Conservation (phyloP, 129 eudicot genomes). For the Sambucus nigra region DNA sequence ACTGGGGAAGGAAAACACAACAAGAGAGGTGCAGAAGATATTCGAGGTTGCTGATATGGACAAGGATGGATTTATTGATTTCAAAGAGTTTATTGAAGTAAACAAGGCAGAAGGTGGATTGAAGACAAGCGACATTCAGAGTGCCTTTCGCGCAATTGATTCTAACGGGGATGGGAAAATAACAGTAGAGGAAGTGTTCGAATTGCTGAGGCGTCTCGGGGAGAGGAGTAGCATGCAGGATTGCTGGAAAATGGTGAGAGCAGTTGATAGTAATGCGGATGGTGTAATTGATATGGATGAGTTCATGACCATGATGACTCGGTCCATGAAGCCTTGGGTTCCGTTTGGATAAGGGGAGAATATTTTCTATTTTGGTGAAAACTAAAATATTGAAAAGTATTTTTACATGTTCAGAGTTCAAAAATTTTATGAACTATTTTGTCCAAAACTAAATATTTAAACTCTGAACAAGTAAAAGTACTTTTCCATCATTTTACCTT, state of each 20-base stretch:
- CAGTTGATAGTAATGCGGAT: slow-evolving; percentile 65
- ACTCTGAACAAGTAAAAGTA: too few relatives aligned
- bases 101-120: slow-evolving; percentile 70
- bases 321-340: slow-evolving; percentile 21
- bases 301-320: slow-evolving; percentile 81
- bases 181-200: slow-evolving; percentile 61
- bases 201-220: slow-evolving; percentile 59
- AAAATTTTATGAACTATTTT: too few relatives aligned
- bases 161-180: slow-evolving; percentile 73
- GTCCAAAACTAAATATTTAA: too few relatives aligned
- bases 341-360: too few relatives aligned
- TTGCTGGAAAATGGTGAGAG: slow-evolving; percentile 72
- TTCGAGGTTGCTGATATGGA: slow-evolving; percentile 80
- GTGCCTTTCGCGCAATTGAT: slow-evolving; percentile 67
- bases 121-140: slow-evolving; percentile 49
- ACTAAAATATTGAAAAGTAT: too few relatives aligned
- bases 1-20: slow-evolving; percentile 41
- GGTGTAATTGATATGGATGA: slow-evolving; percentile 79
- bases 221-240: slow-evolving; percentile 67
- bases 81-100: slow-evolving; percentile 79
- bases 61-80: slow-evolving; percentile 70
- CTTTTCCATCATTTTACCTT: too few relatives aligned
- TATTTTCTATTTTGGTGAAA: too few relatives aligned
- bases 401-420: too few relatives aligned
- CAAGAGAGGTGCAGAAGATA: slow-evolving; percentile 55